A percentile compares a stretch with the other conserved stretches of the same genome.
phyloP scores from a whole-genome alignment of 371 early-diverging fungal genomes.

The Coemansia sp. region DNA sequence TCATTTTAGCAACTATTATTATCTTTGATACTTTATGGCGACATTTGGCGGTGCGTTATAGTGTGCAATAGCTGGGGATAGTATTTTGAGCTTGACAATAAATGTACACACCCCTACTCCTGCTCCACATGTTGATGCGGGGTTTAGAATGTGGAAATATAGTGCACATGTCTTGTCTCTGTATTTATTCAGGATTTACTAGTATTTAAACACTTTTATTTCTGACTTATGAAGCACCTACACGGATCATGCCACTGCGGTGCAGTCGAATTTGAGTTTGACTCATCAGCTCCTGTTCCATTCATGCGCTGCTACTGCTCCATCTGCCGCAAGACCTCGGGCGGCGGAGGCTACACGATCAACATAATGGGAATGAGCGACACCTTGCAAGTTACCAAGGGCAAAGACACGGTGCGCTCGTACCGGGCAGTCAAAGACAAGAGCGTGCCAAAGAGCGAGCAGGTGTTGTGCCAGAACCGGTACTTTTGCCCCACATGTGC shows the following conservation, averaged over 20 bases:
- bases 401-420: conserved; percentile 13
- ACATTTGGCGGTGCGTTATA: background rate
- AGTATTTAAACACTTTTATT: too few relatives aligned
- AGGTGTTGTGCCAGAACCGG: conserved; percentile 34
- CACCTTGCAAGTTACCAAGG: conserved; percentile 21
- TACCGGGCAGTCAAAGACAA: conserved; percentile 43
- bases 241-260: conserved; percentile 49
- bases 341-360: conserved; percentile 40
- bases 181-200: too few relatives aligned
- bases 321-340: conserved; percentile 51
- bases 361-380: conserved; percentile 34
- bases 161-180: background rate
- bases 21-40: background rate
- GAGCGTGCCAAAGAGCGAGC: conserved; percentile 19
- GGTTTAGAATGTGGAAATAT: background rate
- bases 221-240: conserved; percentile 18
- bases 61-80: too few relatives aligned
- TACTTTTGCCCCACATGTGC: conserved; percentile 44
- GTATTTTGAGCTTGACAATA: background rate
- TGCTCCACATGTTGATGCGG: background rate
- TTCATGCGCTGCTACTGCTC: conserved; percentile 48
- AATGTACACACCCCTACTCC: background rate
- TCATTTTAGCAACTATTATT: background rate
- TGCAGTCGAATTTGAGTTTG: conserved; percentile 29
- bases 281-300: conserved; percentile 39